Percentiles rank a stretch among this genome's conserved stretches.
Evolutionary conservation across 169 alveolate genomes (phyloP).

Genomic region (Cryptosporidium viatorum): DNA sequence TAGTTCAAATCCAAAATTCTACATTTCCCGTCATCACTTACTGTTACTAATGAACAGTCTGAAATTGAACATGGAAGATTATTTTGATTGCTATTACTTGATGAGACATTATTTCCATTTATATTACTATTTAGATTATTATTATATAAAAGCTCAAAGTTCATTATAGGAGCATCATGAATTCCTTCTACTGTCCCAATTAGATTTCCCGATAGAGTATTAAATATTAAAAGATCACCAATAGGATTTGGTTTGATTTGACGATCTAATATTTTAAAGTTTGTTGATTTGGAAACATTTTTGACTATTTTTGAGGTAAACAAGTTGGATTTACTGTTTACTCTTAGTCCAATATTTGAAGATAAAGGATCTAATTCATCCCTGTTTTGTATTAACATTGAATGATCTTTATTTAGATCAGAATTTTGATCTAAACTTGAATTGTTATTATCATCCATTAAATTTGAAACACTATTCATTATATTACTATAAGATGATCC

Average conservation of each 20-base stretch:
- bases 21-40: slow-evolving; percentile 68
- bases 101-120: neutral
- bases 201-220: slow-evolving; percentile 37
- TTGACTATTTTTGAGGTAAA: neutral
- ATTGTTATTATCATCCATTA: neutral
- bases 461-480: neutral
- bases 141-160: slow-evolving; percentile 48
- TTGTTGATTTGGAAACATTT: neutral
- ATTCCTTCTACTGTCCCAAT: slow-evolving; percentile 42
- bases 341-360: slow-evolving; percentile 5
- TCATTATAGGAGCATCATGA: slow-evolving; percentile 74
- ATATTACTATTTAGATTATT: neutral
- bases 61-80: neutral
- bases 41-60: slow-evolving; percentile 60
- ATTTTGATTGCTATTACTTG: neutral
- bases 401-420: neutral
- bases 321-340: neutral
- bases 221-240: slow-evolving; percentile 55
- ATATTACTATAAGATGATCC: slow-evolving; percentile 4
- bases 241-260: slow-evolving; percentile 33
- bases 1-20: slow-evolving; percentile 41
- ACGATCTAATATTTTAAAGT: slow-evolving; percentile 19
- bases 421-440: neutral
- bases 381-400: neutral
- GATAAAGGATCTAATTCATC: neutral